Evolutionary conservation across 2,329 filamentous ascomycete genomes (phyloP), one percentile per base, ranked within the genome.

Genomic region (Penicillium sp.): DNA sequence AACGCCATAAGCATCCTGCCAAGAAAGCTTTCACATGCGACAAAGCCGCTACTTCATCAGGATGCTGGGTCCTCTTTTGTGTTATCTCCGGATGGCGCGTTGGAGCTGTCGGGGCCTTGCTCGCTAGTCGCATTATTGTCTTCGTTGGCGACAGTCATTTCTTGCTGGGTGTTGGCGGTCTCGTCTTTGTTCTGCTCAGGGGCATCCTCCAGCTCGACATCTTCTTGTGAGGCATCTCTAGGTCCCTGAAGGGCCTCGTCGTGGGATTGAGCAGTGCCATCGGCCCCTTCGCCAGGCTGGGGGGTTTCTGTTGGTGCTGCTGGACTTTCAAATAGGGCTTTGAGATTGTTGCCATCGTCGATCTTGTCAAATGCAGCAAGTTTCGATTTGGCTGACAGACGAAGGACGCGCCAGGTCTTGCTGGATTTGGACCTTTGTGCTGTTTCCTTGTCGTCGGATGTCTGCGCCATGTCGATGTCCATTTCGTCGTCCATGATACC

Each of bases 341-440:
- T 70, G 45, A 82, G 61, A 48, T 87, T 86, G 59, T 85, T 86
- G 27, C 86, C 83, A 50, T 89, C 83, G 39, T 95, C 89, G 33
- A 95, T 86, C 64, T 85, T 87, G 64, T 97, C 90, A 63, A 97
- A 93, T 14, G 81, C 71, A 30, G 80, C 77, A 51, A 97, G 76
- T 54, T 84, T 85, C 41, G 76, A 81, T 50, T 80, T 81, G 40
- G 85, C 82, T 7, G 88, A 86, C 49, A 94, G 79, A 36, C 93
- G 81, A 48, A 98, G 71, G 4, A 88, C 87, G 53, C 90, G 80
- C 93, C 93, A 98, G 41, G 82, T 85, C 64, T 94, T 91, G 70
- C 88, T 95, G 14, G 84, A 81, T 63, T 94, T 94, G 39, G 82
- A 77, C 49, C 86, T 85, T 68, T 64, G 78, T 69, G 71, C 76